Evolutionary conservation across 306 rosid genomes (phyloP).

Genomic region (Inga leiocalycina): DNA sequence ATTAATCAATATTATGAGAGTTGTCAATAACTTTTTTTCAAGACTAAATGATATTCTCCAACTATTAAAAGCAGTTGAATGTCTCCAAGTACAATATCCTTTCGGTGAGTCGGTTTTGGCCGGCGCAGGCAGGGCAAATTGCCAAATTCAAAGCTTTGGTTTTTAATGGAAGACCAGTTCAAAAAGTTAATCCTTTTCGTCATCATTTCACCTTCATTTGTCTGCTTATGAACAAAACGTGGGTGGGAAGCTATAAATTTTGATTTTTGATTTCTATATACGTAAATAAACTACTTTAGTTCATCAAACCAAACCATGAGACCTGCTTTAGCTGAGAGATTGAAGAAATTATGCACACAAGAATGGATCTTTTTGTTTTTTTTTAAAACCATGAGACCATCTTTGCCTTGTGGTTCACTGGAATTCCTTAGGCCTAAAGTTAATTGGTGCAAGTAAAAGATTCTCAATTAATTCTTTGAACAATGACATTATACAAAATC

Average conservation of each 20-base stretch:
- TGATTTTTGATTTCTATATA: neutral
- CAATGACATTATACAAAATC: neutral
- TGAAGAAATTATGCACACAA: neutral
- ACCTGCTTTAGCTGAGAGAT: neutral
- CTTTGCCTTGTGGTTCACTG: neutral
- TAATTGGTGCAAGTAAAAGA: neutral
- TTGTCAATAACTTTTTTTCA: too few species aligned
- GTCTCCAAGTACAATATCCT: neutral
- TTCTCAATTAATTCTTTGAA: neutral
- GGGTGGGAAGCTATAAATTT: neutral
- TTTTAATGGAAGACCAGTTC: neutral
- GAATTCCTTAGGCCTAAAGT: neutral
- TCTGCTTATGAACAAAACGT: neutral
- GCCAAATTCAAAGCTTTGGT: neutral
- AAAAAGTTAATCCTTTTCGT: neutral
- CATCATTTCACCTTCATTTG: neutral
- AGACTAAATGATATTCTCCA: too few species aligned
- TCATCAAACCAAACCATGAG: neutral
- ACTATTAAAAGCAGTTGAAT: neutral
- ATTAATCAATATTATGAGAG: too few species aligned
- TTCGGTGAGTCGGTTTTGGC: conserved; percentile 13
- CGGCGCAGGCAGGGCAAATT: neutral
- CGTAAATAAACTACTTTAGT: neutral
- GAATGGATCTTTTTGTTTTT: neutral
- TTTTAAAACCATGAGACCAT: neutral